Conservation (phyloP, 371 early-diverging fungal species). For the Dipsacomyces acuminosporus region DNA sequence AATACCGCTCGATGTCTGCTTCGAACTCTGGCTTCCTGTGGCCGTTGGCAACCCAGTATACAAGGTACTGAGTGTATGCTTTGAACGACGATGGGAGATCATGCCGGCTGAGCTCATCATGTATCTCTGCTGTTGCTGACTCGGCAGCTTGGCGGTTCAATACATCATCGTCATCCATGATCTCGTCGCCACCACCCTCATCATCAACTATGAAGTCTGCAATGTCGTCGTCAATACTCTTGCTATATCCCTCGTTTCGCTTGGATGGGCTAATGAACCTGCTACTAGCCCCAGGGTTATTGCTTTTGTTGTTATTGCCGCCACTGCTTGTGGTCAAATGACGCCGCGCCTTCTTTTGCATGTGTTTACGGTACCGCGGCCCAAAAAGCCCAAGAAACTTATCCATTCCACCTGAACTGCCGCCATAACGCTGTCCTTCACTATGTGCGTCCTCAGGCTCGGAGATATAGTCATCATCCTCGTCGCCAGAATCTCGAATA, state of each 20-base stretch:
- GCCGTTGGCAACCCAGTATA: conserved; percentile 30
- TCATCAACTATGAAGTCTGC: not conserved
- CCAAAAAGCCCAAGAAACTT: conserved; percentile 19
- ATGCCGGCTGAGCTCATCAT: conserved; percentile 32
- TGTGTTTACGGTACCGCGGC: conserved; percentile 11
- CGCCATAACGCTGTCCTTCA: not conserved
- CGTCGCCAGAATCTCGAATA: conserved; percentile 34
- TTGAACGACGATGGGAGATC: conserved; percentile 24
- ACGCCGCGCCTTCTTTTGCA: conserved; percentile 5
- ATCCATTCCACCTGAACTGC: conserved; percentile 6
- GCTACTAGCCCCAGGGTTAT: not conserved
- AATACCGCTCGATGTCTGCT: conserved; percentile 16
- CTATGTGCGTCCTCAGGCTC: conserved; percentile 20
- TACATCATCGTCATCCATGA: not conserved
- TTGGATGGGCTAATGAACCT: too few species aligned
- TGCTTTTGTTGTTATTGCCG: not conserved
- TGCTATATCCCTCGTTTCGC: conserved; percentile 11
- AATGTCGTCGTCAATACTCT: conserved; percentile 29
- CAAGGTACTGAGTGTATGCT: conserved; percentile 32
- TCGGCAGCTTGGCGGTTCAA: not conserved
- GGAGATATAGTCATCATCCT: conserved; percentile 28
- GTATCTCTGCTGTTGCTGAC: conserved; percentile 13
- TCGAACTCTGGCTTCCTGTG: conserved; percentile 7
- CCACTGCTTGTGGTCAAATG: not conserved
- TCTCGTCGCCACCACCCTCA: not conserved